These are phyloP conservation scores for Venturia oleaginea DNA, from an alignment of 2,329 filamentous ascomycete species.

Conservation along the genomic window DNA sequence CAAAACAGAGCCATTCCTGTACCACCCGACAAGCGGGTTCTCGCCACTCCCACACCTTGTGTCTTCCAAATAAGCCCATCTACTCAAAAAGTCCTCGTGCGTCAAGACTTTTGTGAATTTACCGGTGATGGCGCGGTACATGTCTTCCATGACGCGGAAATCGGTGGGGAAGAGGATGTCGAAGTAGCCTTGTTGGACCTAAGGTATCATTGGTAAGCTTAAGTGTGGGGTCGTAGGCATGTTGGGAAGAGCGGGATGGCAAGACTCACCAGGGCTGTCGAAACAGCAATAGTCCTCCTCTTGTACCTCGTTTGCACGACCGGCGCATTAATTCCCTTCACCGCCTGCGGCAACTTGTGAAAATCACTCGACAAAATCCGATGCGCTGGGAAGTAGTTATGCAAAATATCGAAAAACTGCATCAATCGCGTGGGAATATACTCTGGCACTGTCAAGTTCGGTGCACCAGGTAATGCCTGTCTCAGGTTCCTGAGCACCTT, in stretches of 20 bases:
- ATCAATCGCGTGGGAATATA: conserved; percentile 92
- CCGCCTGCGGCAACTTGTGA: conserved; percentile 71
- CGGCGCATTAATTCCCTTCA: conserved; percentile 78
- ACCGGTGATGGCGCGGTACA: conserved; percentile 88
- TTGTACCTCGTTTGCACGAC: conserved; percentile 94
- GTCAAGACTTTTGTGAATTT: conserved; percentile 77
- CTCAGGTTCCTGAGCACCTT: conserved; percentile 50
- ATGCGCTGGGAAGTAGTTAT: conserved; percentile 81
- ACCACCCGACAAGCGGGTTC: conserved; percentile 87
- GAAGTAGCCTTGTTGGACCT: conserved; percentile 98
- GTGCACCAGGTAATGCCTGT: conserved; percentile 24
- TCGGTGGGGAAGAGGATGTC: conserved; percentile 98
- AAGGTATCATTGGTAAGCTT: conserved; percentile 13
- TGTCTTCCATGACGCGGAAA: conserved; percentile 79
- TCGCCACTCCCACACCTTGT: conserved; percentile 84
- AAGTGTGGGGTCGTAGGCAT: not conserved
- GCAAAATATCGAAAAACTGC: conserved; percentile 92
- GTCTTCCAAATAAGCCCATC: conserved; percentile 85
- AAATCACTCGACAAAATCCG: conserved; percentile 87
- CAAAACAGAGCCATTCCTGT: conserved; percentile 90
- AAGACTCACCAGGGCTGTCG: conserved; percentile 73
- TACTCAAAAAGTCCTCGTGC: conserved; percentile 82
- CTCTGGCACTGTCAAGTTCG: conserved; percentile 71
- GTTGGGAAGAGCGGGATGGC: not conserved
- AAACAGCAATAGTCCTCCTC: conserved; percentile 77